These are phyloP conservation scores for Cryptococcus sp. DNA, from an alignment of 1,284 basidiomycete genomes.

Conservation along the genomic window DNA sequence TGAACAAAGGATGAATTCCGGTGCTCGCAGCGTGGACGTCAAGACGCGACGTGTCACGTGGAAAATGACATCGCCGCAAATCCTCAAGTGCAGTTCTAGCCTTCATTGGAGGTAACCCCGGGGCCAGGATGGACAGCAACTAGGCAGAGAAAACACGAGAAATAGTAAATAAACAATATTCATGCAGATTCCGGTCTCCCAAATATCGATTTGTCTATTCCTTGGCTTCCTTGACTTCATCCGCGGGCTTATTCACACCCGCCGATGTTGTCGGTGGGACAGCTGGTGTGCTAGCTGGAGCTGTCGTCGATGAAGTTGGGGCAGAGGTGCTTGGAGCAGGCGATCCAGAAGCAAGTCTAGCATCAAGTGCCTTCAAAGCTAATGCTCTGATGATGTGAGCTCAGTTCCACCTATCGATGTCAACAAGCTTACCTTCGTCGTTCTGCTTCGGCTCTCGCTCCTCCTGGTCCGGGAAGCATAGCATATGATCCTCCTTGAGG, in stretches of 20 bases:
- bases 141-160: no score
- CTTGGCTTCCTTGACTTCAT: slow-evolving; percentile 7
- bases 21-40: no score
- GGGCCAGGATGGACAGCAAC: no score
- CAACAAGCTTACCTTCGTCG: slow-evolving; percentile 62
- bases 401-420: background rate
- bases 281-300: background rate
- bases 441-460: slow-evolving; percentile 88
- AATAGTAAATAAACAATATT: no score
- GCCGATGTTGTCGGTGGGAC: background rate
- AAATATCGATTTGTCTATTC: background rate
- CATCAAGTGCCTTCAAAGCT: slow-evolving; percentile 92
- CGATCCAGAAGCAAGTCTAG: slow-evolving; percentile 62
- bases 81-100: no score
- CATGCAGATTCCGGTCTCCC: no score
- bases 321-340: slow-evolving; percentile 16
- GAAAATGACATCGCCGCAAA: no score
- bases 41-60: no score
- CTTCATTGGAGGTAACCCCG: no score
- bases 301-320: slow-evolving; percentile 4
- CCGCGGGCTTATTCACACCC: background rate
- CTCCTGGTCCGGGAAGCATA: slow-evolving; percentile 64
- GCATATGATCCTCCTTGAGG: slow-evolving; percentile 64
- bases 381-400: slow-evolving; percentile 58
- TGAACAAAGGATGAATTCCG: no score